Base-by-base conservation (phyloP, 2,329 filamentous ascomycete genomes). In the Fusarium floridanum region DNA sequence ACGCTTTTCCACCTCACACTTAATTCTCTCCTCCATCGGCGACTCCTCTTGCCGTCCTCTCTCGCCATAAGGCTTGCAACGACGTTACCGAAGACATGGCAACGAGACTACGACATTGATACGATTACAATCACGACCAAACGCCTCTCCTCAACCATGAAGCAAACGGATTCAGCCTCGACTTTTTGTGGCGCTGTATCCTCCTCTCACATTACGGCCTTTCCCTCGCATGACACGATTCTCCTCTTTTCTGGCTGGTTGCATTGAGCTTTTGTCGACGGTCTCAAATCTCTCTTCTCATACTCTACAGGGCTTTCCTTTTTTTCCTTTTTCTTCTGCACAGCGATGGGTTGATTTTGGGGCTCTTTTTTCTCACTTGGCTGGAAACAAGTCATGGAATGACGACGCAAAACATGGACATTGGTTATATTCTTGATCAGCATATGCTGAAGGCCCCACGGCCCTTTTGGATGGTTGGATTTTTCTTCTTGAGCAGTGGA, bases 31-130 rank as follows among this genome's bases (percentile, higher is more conserved):
- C 67, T 67, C 72, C 43, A 41, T 37, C 41, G 59, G 53, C 55
- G 37, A 36, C 56, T 56, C 43, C 32, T 56, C 57, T 61, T 66
- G 65, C 64, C 66, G 56, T 45, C 66, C 53, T 66, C 61, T 73
- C 61, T 72, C 57, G 56, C 70, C 68, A 73, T 68, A 63, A 69
- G 59, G 62, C 64, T 74, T 64, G 67, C 69, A 74, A 75, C 70
- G 72, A 80, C 79, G 67, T 76, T 79, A 78, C 74, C 78, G 77
- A 81, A 81, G 81, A 81, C 77, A 75, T 62, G 76, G 66, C 73
- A 73, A 77, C 68, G 73, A 77, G 66, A 77, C 70, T 50, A 79
- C 66, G 77, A 77, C 71, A 66, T 78, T 75, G 73, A 74, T 60
- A 70, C 64, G 61, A 69, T 67, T 68, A 64, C 37, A 61, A 66